Evolutionary conservation across 2,329 filamentous ascomycete genomes (phyloP), one percentile per base, ranked within the genome.

Genomic region (Stachybotrys chlorohalonatus): DNA sequence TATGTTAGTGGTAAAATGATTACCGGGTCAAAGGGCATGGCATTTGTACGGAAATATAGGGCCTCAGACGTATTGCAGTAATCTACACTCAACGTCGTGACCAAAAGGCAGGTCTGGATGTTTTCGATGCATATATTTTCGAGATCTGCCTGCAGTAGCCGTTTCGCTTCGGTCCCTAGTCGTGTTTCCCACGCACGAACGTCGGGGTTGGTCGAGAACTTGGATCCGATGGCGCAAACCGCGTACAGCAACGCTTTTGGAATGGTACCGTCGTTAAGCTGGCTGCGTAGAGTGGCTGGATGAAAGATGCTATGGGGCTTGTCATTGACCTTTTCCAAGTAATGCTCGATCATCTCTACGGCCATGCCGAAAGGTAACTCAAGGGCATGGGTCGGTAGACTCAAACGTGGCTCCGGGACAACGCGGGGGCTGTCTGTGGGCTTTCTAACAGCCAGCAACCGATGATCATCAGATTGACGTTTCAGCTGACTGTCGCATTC

Each of bases 231-330:
- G 32, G 47, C 47, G 8, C 58, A 59, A 1, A 59, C 54, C 2
- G 56, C 47, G 3, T 52, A 46, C 3, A 59, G 30, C 7, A 59
- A n/a, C 2, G 57, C 56, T 31, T 47, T 52, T 11, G 49, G 51
- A 6, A 58, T 11, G 1, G 48, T 31, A 1, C 53, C 53, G 15
- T 54, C 31, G 1, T 36, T 47, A 1, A 58, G 36, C 8, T 52
- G 45, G 1, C 32, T 15, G 7, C 53, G 48, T 7, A 59, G n/a
- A 1, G 49, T 55, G 11, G 53, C 17, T 11, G 49, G 58, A 36
- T 59, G 58, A 11, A 59, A 58, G 32, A 59, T 31, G 36, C 53
- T 59, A n/a, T 58, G 55, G 15, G 56, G 55, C 11, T 56, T 39
- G 39, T 55, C 36, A 13, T 59, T 54, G 16, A 59, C 24, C 48